Conservation (phyloP, 371 early-diverging fungal genomes). For the Batrachochytrium dendrobatidis region DNA sequence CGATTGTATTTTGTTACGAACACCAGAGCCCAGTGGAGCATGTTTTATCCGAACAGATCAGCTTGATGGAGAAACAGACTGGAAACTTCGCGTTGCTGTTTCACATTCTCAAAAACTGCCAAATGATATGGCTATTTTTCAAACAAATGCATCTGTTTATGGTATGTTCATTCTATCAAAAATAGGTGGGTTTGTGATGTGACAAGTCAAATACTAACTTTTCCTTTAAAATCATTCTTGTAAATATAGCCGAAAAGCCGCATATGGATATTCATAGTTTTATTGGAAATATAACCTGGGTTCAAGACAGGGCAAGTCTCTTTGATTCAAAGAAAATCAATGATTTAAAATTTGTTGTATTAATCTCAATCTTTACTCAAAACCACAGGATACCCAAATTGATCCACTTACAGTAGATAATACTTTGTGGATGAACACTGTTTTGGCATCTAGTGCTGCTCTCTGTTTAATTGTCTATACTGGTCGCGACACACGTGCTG, state of each 20-base stretch:
- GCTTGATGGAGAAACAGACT: slow-evolving; percentile 99
- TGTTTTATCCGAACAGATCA: slow-evolving; percentile 99
- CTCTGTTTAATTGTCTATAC: slow-evolving; percentile 95
- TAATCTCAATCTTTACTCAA: slow-evolving; percentile 6
- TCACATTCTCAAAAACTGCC: slow-evolving; percentile 68
- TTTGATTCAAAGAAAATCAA: not conserved
- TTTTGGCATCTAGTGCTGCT: slow-evolving; percentile 89
- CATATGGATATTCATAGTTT: slow-evolving; percentile 97
- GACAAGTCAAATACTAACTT: not conserved
- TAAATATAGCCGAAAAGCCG: slow-evolving; percentile 71
- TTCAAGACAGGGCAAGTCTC: not conserved
- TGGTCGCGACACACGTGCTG: slow-evolving; percentile 94
- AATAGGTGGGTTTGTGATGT: not conserved
- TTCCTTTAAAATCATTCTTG: not conserved
- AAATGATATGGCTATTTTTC: slow-evolving; percentile 50
- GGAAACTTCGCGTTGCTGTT: slow-evolving; percentile 89
- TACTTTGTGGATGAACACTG: slow-evolving; percentile 97
- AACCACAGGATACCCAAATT: slow-evolving; percentile 25
- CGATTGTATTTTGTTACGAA: slow-evolving; percentile 84
- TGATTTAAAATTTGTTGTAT: slow-evolving; percentile 6
- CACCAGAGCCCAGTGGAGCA: slow-evolving; percentile 78
- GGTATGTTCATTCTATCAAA: slow-evolving; percentile 32
- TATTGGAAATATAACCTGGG: slow-evolving; percentile 68
- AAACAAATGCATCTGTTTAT: slow-evolving; percentile 63
- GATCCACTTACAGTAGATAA: slow-evolving; percentile 87